Percentiles rank a stretch among this genome's conserved stretches.
These are phyloP conservation scores for Saccharomycopsis olivae DNA, from an alignment of 805 yeast genomes.

Conservation along the genomic window DNA sequence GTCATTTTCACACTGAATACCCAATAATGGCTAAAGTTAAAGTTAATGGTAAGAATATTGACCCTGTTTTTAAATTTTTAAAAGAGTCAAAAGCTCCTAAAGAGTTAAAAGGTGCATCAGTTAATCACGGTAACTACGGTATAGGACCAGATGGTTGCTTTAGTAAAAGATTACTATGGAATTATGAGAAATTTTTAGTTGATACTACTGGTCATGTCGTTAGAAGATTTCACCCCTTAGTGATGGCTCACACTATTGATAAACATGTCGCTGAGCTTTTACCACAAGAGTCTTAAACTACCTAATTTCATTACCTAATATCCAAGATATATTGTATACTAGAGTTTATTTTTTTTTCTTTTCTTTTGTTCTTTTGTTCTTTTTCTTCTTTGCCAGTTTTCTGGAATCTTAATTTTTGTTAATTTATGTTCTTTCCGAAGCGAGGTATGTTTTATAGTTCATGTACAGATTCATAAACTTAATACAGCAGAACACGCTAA, in stretches of 20 bases:
- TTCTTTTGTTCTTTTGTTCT: too few relatives aligned
- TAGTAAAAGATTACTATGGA: slow-evolving; percentile 70
- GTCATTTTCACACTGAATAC: slow-evolving; percentile 75
- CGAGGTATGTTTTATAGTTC: too few relatives aligned
- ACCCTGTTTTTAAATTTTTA: slow-evolving; percentile 72
- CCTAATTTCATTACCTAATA: too few relatives aligned
- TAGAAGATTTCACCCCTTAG: slow-evolving; percentile 18
- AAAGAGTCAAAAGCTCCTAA: slow-evolving; percentile 32
- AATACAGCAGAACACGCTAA: too few relatives aligned
- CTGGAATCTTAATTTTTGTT: too few relatives aligned
- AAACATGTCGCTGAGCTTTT: slow-evolving; percentile 1
- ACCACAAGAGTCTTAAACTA: too few relatives aligned
- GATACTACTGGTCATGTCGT: slow-evolving; percentile 45
- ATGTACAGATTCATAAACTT: too few relatives aligned
- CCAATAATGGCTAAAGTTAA: slow-evolving; percentile 79
- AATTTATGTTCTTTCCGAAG: too few relatives aligned
- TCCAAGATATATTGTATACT: too few relatives aligned
- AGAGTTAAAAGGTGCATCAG: not conserved
- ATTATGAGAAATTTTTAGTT: slow-evolving; percentile 46
- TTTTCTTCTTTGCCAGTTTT: too few relatives aligned
- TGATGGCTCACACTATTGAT: not conserved
- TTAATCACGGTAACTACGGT: slow-evolving; percentile 24
- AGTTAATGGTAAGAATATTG: slow-evolving; percentile 74
- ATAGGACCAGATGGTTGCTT: slow-evolving; percentile 42
- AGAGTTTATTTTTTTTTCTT: too few relatives aligned